A percentile compares a stretch with the other conserved stretches of the same genome.
Evolutionary conservation across 164 flowering plant species (phyloP).

Genomic region (Umbellularia californica): DNA sequence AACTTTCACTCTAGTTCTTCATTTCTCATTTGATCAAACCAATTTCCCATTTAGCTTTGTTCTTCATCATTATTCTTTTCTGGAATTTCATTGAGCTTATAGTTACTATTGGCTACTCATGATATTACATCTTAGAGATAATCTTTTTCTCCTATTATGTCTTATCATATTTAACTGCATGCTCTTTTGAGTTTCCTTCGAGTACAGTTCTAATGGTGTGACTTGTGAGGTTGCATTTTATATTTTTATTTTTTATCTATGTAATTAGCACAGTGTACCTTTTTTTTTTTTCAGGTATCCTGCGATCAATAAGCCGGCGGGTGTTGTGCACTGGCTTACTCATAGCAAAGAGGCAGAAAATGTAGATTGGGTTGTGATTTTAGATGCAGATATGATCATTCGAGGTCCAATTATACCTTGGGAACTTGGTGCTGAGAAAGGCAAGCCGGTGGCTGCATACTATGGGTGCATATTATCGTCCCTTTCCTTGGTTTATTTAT

Average conservation of each 20-base stretch:
- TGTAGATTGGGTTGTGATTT: constrained; percentile 97
- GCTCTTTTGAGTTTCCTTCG: neutral
- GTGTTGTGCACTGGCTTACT: constrained; percentile 87
- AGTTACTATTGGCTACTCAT: neutral
- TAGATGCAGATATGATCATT: constrained; percentile 94
- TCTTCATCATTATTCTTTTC: too few species aligned
- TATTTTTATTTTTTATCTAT: neutral
- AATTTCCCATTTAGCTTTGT: neutral
- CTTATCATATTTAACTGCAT: neutral
- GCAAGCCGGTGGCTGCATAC: constrained; percentile 84
- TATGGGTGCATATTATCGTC: constrained; percentile 53
- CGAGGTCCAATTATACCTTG: constrained; percentile 92
- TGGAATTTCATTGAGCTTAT: neutral
- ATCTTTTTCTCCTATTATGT: neutral
- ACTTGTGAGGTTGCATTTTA: neutral
- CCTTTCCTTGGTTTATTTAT: neutral
- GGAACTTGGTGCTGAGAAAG: constrained; percentile 95
- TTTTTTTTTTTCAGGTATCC: constrained; percentile 70
- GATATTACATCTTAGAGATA: neutral
- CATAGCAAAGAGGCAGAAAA: constrained; percentile 86
- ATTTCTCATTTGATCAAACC: neutral
- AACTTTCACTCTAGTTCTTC: neutral
- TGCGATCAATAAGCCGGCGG: constrained; percentile 97
- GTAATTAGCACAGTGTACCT: neutral
- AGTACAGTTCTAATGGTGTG: neutral